Conservation (phyloP, 768 basidiomycete species). For the Mycena venus region DNA sequence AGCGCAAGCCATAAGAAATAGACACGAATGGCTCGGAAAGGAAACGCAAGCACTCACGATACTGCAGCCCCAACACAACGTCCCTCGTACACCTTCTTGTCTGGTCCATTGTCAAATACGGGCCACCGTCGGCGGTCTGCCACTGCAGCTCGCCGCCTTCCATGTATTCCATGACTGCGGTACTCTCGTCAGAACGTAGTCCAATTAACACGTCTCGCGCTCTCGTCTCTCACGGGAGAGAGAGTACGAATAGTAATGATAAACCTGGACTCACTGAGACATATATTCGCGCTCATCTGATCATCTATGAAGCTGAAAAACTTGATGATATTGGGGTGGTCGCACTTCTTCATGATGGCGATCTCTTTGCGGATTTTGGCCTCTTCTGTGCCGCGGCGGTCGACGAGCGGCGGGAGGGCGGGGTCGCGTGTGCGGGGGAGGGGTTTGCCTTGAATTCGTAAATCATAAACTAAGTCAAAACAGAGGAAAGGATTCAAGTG, state of each 20-base stretch:
- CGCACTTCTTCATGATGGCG: constrained; percentile 98
- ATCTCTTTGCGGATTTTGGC: constrained; percentile 93
- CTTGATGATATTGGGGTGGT: constrained; percentile 90
- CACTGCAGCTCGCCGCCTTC: constrained; percentile 96
- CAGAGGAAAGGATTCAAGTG: too few relatives aligned
- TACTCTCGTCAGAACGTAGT: too few relatives aligned
- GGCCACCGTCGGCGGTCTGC: constrained; percentile 72
- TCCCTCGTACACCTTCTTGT: constrained; percentile 92
- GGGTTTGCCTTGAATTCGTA: too few relatives aligned
- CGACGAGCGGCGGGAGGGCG: constrained; percentile 66
- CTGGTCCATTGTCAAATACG: constrained; percentile 87
- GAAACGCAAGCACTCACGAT: constrained; percentile 90
- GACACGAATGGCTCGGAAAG: too few relatives aligned
- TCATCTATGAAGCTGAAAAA: constrained; percentile 97
- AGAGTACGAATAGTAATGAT: too few relatives aligned
- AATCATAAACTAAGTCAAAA: too few relatives aligned
- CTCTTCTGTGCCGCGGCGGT: constrained; percentile 79
- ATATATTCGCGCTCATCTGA: constrained; percentile 87
- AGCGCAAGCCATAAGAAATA: too few relatives aligned
- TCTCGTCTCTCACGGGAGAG: too few relatives aligned
- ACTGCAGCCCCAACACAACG: constrained; percentile 94
- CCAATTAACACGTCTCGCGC: too few relatives aligned
- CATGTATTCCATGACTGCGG: constrained; percentile 95
- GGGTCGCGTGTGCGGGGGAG: constrained; percentile 10
- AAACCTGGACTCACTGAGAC: constrained; percentile 93